These are phyloP conservation scores for Coffea eugenioides DNA, from an alignment of 257 asterid species.

Conservation along the genomic window DNA sequence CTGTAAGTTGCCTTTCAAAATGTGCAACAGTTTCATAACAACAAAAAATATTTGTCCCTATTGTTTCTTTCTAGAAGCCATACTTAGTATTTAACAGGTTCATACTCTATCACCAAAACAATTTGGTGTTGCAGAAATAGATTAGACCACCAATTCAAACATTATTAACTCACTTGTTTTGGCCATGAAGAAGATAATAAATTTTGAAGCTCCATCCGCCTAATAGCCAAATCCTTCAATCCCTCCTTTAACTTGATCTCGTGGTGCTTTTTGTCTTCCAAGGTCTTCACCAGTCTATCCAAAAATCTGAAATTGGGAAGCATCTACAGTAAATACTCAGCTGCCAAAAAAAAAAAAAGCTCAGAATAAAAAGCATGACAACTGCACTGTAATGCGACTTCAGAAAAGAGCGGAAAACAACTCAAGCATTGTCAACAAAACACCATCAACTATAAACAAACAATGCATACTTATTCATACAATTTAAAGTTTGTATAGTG, in stretches of 20 bases:
- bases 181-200: slow-evolving; percentile 95
- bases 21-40: background rate
- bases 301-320: slow-evolving; percentile 60
- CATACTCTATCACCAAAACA: background rate
- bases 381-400: background rate
- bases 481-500: background rate
- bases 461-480: background rate
- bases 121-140: background rate
- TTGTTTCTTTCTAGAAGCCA: background rate
- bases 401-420: background rate
- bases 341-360: background rate
- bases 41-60: background rate
- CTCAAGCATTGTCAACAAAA: background rate
- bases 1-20: background rate
- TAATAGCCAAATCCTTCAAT: slow-evolving; percentile 65
- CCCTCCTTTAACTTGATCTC: slow-evolving; percentile 83
- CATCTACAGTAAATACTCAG: slow-evolving; percentile 13
- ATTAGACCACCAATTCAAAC: background rate
- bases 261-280: slow-evolving; percentile 93
- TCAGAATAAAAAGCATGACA: background rate
- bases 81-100: background rate
- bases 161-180: slow-evolving; percentile 67
- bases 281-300: slow-evolving; percentile 77
- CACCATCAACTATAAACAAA: background rate
- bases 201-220: slow-evolving; percentile 90